phyloP scores from a whole-genome alignment of 2,329 filamentous ascomycete species.

The Macrophomina phaseolina region DNA sequence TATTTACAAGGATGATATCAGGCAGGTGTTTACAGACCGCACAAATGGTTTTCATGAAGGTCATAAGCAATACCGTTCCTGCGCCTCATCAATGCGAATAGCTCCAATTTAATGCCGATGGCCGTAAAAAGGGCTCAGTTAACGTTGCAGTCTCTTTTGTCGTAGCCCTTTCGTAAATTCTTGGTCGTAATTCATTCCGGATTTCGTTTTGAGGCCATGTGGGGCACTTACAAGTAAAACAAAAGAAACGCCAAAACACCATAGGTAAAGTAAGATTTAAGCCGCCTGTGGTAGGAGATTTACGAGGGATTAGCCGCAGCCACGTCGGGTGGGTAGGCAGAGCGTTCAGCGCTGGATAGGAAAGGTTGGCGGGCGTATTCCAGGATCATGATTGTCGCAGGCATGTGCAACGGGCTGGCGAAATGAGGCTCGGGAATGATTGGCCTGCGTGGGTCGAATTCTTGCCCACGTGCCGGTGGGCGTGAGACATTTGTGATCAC shows the following conservation, averaged over 20 bases:
- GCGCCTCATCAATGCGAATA: not conserved
- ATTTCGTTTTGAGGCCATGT: not conserved
- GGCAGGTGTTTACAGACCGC: no score
- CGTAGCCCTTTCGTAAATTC: not conserved
- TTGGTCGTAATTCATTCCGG: not conserved
- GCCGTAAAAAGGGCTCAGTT: not conserved
- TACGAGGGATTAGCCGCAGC: not conserved
- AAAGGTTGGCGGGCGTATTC: not conserved
- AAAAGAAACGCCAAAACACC: not conserved
- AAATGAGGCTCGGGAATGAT: conserved; percentile 1
- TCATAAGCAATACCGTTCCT: not conserved
- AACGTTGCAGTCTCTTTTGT: conserved; percentile 18
- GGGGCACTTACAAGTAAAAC: not conserved
- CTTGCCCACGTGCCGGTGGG: conserved; percentile 6
- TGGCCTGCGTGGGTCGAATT: not conserved
- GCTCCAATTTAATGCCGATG: not conserved
- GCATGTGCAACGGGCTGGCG: not conserved
- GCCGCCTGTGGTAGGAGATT: not conserved
- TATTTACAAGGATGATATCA: not conserved
- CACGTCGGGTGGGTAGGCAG: not conserved
- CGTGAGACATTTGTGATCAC: not conserved
- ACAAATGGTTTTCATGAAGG: no score
- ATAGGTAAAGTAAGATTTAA: no score
- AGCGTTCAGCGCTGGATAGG: not conserved
- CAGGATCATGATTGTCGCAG: not conserved